phyloP scores from a whole-genome alignment of 257 asterid genomes.

The Plectranthus barbatus region DNA sequence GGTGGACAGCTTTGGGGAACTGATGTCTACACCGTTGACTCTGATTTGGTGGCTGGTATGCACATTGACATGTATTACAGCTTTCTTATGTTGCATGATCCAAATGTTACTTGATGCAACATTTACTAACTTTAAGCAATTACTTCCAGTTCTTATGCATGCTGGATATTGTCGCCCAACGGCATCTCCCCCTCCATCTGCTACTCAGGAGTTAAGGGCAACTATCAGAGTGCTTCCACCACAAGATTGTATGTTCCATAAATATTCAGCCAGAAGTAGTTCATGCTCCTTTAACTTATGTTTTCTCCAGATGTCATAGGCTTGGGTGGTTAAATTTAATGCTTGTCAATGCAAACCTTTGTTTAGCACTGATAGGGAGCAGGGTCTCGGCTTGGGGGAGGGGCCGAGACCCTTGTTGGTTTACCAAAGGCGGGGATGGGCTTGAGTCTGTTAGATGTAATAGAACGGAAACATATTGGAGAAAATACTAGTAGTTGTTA shows the following conservation, averaged over 20 bases:
- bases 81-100: background rate
- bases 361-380: background rate
- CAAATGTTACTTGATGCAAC: background rate
- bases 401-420: no score
- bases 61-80: conserved; percentile 10
- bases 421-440: no score
- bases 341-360: background rate
- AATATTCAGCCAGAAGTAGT: conserved; percentile 8
- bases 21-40: conserved; percentile 91
- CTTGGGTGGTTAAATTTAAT: background rate
- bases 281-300: background rate
- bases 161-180: conserved; percentile 92
- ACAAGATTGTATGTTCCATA: conserved; percentile 64
- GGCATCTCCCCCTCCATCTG: conserved; percentile 88
- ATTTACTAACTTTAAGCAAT: conserved; percentile 27
- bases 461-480: no score
- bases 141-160: conserved; percentile 85
- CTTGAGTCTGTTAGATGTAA: no score
- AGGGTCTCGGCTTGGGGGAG: no score
- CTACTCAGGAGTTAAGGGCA: conserved; percentile 78
- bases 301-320: background rate
- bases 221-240: conserved; percentile 91
- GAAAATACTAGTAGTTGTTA: no score
- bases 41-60: conserved; percentile 97
- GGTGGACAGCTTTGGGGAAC: conserved; percentile 99